Base-by-base conservation (phyloP, 163 green algal species). In the Dunaliella salina region DNA sequence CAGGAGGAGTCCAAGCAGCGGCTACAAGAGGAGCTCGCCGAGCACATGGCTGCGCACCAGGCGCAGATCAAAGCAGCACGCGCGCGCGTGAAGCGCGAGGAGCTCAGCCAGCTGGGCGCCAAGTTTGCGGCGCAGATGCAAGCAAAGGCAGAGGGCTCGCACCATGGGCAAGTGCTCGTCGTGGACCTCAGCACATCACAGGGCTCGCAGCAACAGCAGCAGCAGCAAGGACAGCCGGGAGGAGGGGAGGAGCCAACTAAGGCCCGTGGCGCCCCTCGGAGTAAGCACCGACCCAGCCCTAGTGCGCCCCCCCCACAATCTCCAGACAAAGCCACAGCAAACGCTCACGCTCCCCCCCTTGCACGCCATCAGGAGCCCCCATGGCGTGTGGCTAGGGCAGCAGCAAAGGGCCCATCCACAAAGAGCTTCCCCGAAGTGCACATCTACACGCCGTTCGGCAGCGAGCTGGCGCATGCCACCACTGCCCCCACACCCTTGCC, bases 391-490 rank as follows among this genome's bases (percentile, higher is more conserved):
- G 79, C 33, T 75, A n/a, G n/a, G n/a, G 33, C 33, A 5, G 80
- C 35, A 12, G 40, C 80, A 20, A 32, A 11, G 26, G 59, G 15
- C 33, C 63, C 63, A 15, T 8, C 40, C 40, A 50, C 40, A 50
- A 75, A 75, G 63, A 75, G 63, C 5, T 87, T 89, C 46, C 86
- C 86, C 1, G 86, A 83, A 18, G 86, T 89, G 15, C 83, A 89
- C 40, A 89, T 89, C 79, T 89, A 85, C 83, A 89, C 86, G 15
- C 86, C 86, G 0, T 89, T 87, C 34, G 86, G 86, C 79, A 80
- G 30, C 11, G 83, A 82, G 79, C 79, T 82, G 5, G 20, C 32
- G 33, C 79, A 35, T 4, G 79, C 20, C 12, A n/a, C 79, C 33
- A n/a, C 20, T 8, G 79, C 79, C 3, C 79, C 33, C 1, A 24